Percentiles rank a stretch among this genome's conserved stretches.
Conservation (phyloP, 805 yeast species). For the Myxozyma neglecta region DNA sequence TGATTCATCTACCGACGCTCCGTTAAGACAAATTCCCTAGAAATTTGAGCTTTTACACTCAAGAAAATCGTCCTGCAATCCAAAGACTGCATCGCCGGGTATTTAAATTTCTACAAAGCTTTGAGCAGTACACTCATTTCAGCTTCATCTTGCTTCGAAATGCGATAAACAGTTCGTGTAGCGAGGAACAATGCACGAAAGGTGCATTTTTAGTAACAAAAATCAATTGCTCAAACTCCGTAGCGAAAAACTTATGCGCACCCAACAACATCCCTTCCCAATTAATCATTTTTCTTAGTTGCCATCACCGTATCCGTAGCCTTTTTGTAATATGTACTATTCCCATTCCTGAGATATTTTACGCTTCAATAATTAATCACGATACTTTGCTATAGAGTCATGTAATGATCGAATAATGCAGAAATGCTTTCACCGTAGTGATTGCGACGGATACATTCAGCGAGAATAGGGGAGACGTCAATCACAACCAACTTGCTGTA, state of each 20-base stretch:
- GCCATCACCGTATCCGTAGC: background rate
- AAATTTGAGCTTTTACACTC: background rate
- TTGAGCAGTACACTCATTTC: too few species aligned
- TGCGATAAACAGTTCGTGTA: too few species aligned
- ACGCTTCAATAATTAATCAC: background rate
- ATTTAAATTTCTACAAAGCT: background rate
- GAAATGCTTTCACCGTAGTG: conserved; percentile 61
- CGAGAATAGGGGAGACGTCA: conserved; percentile 92
- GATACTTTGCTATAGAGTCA: background rate
- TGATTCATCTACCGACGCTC: conserved; percentile 32
- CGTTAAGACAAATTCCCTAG: conserved; percentile 26
- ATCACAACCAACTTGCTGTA: conserved; percentile 72
- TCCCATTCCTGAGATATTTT: background rate
- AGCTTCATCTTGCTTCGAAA: too few species aligned
- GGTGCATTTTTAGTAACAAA: background rate
- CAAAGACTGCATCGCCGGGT: conserved; percentile 34
- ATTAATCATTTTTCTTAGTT: background rate
- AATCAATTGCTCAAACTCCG: background rate
- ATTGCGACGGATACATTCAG: conserved; percentile 97
- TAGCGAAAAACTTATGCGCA: background rate
- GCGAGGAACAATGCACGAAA: background rate
- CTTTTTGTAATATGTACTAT: background rate
- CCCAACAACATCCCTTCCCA: background rate
- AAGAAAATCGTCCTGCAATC: conserved; percentile 27
- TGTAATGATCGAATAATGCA: conserved; percentile 18